Percentiles rank a stretch among this genome's conserved stretches.
Evolutionary conservation across 306 rosid species (phyloP).

Genomic region (Oemleria cerasiformis): DNA sequence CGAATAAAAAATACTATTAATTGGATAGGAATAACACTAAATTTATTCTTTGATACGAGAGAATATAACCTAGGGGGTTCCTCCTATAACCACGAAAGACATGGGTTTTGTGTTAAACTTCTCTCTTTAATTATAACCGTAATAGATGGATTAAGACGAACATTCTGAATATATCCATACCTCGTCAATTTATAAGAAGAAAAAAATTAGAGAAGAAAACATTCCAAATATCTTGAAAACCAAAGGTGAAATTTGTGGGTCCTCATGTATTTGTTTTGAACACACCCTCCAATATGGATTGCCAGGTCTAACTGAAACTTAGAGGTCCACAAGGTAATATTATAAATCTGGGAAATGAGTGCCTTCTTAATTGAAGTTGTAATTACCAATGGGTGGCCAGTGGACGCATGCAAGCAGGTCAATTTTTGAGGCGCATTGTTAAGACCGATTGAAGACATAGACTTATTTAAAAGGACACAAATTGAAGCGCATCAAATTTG

Average conservation of each 20-base stretch:
- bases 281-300: neutral
- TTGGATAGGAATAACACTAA: too few relatives aligned
- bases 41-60: too few relatives aligned
- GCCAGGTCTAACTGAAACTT: slow-evolving; percentile 8
- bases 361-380: too few relatives aligned
- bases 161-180: too few relatives aligned
- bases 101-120: too few relatives aligned
- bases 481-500: neutral
- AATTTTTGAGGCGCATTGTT: slow-evolving; percentile 7
- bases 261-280: neutral
- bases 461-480: neutral
- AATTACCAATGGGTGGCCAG: slow-evolving; percentile 2
- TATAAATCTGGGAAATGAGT: too few relatives aligned
- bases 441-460: slow-evolving; percentile 4
- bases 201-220: neutral
- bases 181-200: neutral
- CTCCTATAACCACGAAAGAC: too few relatives aligned
- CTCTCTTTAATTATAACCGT: too few relatives aligned
- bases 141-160: too few relatives aligned
- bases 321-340: neutral
- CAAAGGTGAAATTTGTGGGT: neutral
- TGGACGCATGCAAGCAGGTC: neutral
- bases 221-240: neutral
- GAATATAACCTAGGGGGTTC: too few relatives aligned
- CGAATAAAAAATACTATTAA: too few relatives aligned